Evolutionary conservation across 257 asterid species (phyloP).

Genomic region (Ophiorrhiza pumila): DNA sequence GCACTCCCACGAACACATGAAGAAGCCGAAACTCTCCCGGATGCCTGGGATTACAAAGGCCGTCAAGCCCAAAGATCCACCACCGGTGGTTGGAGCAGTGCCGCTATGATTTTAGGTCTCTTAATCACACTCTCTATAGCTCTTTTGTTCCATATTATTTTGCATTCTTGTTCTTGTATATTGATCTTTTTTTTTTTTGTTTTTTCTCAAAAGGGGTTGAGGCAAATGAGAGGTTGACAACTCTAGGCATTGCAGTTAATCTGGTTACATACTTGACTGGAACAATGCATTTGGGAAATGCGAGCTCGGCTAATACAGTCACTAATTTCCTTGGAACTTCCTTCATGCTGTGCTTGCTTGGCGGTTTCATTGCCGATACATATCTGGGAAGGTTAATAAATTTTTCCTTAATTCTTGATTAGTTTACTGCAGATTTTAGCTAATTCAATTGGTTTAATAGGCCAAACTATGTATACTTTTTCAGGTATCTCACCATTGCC

Average conservation of each 20-base stretch:
- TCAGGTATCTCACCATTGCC: conserved; percentile 73
- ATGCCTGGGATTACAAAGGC: conserved; percentile 87
- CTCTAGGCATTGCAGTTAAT: conserved; percentile 86
- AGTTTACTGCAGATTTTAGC: too few relatives aligned
- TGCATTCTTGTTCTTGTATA: not conserved
- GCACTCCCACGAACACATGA: conserved; percentile 54
- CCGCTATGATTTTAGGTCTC: conserved; percentile 83
- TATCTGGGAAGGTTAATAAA: conserved; percentile 60
- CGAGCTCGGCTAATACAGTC: conserved; percentile 64
- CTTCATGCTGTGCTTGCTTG: conserved; percentile 73
- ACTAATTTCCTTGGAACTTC: conserved; percentile 90
- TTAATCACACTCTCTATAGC: not conserved
- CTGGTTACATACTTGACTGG: conserved; percentile 72
- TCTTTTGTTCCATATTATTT: too few relatives aligned
- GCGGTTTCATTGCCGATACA: conserved; percentile 88
- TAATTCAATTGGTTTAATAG: too few relatives aligned
- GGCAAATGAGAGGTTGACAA: conserved; percentile 73
- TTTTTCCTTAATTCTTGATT: not conserved
- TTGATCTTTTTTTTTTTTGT: not conserved
- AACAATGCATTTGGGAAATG: conserved; percentile 91
- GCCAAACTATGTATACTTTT: not conserved
- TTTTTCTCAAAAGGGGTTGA: conserved; percentile 45
- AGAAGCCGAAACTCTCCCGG: conserved; percentile 53
- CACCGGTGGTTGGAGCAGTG: conserved; percentile 78
- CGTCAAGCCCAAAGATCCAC: conserved; percentile 53